Evolutionary conservation across 2,329 filamentous ascomycete genomes (phyloP).

Genomic region (Lecanoromycetidae sp.): DNA sequence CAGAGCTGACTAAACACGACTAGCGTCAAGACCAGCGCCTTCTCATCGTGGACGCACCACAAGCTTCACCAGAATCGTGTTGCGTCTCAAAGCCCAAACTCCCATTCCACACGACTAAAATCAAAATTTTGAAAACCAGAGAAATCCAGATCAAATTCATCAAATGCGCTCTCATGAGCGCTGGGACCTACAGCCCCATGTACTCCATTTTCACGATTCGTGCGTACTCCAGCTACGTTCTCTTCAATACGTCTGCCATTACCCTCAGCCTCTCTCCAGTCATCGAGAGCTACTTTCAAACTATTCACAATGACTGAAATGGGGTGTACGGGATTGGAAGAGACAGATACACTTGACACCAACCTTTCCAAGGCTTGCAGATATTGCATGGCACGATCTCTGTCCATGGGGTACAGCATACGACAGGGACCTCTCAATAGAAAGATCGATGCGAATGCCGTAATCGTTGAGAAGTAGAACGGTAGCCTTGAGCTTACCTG

Average conservation of each 20-base stretch:
- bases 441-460: constrained; percentile 18
- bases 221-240: too few relatives aligned
- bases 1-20: too few relatives aligned
- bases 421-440: constrained; percentile 12
- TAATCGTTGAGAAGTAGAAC: constrained; percentile 16
- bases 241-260: not conserved
- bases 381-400: too few relatives aligned
- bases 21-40: too few relatives aligned
- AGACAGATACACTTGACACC: too few relatives aligned
- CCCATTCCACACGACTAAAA: not conserved
- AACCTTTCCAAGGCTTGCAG: too few relatives aligned
- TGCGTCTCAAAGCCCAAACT: too few relatives aligned
- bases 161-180: not conserved
- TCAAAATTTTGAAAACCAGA: not conserved
- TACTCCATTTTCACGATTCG: not conserved
- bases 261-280: not conserved
- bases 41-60: too few relatives aligned
- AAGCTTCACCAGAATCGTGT: too few relatives aligned
- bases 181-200: not conserved
- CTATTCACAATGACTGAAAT: not conserved
- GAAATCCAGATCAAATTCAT: not conserved
- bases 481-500: constrained; percentile 4
- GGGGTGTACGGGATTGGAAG: not conserved
- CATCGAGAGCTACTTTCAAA: not conserved
- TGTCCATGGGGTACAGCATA: not conserved